Evolutionary conservation across 208 protist genomes (phyloP).

Genomic region (Acanthamoeba royreba): DNA sequence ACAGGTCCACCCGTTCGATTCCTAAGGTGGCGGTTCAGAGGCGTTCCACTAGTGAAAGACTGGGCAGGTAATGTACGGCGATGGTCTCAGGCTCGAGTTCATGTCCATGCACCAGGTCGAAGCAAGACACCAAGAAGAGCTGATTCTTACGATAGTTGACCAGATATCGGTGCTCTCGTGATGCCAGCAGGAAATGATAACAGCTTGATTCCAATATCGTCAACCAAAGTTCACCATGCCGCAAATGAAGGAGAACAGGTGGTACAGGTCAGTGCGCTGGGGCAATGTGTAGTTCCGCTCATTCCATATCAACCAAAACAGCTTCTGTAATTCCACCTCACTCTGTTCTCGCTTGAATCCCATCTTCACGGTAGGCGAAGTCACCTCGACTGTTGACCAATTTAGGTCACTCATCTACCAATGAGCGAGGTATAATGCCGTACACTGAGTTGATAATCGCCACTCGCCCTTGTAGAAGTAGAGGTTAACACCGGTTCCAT

Average conservation of each 20-base stretch:
- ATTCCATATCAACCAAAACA: neutral
- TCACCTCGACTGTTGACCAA: neutral
- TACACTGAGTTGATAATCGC: neutral
- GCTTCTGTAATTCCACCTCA: neutral
- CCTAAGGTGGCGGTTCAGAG: neutral
- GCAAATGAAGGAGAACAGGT: neutral
- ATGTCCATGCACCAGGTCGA: neutral
- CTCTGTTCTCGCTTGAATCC: neutral
- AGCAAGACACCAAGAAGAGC: neutral
- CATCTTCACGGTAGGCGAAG: neutral
- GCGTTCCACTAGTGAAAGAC: neutral
- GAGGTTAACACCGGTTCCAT: neutral
- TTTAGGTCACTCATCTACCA: neutral
- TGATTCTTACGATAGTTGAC: neutral
- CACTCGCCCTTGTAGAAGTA: neutral
- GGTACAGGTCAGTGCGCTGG: neutral
- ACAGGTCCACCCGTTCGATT: neutral
- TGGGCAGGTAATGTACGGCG: neutral
- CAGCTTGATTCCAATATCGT: neutral
- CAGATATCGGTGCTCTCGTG: neutral
- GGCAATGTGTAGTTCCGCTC: neutral
- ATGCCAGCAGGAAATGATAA: neutral
- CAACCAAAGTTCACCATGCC: neutral
- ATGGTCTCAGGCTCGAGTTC: neutral
- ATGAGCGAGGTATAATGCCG: neutral